A percentile compares a stretch with the other conserved stretches of the same genome.
Evolutionary conservation across 495 filamentous ascomycete genomes (phyloP).

Genomic region (Annulohypoxylon stygium): DNA sequence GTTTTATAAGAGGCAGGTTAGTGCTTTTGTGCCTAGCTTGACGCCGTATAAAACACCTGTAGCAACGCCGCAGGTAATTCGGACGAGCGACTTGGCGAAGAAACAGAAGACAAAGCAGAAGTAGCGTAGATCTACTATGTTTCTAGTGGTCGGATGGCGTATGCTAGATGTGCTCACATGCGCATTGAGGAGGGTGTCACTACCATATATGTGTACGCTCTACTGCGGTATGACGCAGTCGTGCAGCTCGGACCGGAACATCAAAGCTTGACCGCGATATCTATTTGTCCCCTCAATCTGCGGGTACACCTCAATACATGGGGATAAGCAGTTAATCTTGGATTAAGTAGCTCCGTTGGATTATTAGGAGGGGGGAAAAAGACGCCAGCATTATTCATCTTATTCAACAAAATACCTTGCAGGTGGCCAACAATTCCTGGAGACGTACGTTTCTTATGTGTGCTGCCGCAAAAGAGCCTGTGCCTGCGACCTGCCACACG

Average conservation of each 20-base stretch:
- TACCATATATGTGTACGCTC: constrained; percentile 17
- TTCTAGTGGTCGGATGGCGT: constrained; percentile 26
- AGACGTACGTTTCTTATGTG: constrained; percentile 22
- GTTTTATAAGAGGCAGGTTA: constrained; percentile 84
- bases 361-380: not conserved
- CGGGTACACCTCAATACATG: constrained; percentile 33
- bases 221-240: constrained; percentile 43
- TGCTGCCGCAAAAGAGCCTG: constrained; percentile 31
- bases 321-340: constrained; percentile 31
- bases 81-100: constrained; percentile 62
- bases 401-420: constrained; percentile 39
- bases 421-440: constrained; percentile 31
- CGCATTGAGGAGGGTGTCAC: constrained; percentile 23
- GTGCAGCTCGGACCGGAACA: constrained; percentile 26
- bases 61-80: constrained; percentile 56
- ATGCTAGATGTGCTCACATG: constrained; percentile 31
- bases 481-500: constrained; percentile 21
- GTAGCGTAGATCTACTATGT: constrained; percentile 33
- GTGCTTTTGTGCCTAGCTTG: constrained; percentile 80
- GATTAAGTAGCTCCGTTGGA: constrained; percentile 23
- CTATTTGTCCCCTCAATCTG: constrained; percentile 32
- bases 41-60: constrained; percentile 53
- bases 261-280: constrained; percentile 27
- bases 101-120: constrained; percentile 55
- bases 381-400: not conserved